phyloP scores from a whole-genome alignment of 202 grass and related monocot genomes.

The Setaria italica region DNA sequence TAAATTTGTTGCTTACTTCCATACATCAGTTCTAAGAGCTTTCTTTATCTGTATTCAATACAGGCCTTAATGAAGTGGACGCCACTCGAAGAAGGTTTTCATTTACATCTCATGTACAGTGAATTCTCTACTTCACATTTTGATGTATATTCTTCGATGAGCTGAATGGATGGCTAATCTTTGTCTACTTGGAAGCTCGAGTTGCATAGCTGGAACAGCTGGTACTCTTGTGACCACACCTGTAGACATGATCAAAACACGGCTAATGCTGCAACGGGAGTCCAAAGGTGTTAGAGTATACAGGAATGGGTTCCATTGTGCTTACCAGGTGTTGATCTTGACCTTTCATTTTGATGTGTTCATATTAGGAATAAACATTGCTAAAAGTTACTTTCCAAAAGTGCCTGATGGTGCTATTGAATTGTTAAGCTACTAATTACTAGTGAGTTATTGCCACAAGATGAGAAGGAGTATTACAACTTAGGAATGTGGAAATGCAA shows the following conservation, averaged over 20 bases:
- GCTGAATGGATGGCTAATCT: slow-evolving; percentile 50
- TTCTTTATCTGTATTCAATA: slow-evolving; percentile 40
- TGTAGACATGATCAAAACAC: slow-evolving; percentile 95
- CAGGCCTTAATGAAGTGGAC: slow-evolving; percentile 90
- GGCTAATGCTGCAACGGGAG: slow-evolving; percentile 86
- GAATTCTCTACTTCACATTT: slow-evolving; percentile 46
- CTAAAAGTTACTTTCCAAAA: slow-evolving; percentile 6
- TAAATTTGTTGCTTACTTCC: slow-evolving; percentile 4
- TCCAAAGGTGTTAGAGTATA: slow-evolving; percentile 64
- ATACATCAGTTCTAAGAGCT: neutral
- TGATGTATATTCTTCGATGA: slow-evolving; percentile 48
- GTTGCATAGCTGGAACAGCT: slow-evolving; percentile 87
- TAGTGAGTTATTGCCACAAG: neutral
- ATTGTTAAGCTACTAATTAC: slow-evolving; percentile 24
- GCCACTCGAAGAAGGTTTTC: slow-evolving; percentile 80
- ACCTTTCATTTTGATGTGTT: slow-evolving; percentile 29
- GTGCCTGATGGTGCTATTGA: neutral
- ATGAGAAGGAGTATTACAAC: slow-evolving; percentile 1
- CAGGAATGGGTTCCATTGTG: slow-evolving; percentile 92
- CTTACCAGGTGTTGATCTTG: slow-evolving; percentile 68
- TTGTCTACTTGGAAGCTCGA: slow-evolving; percentile 71
- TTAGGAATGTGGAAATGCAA: slow-evolving; percentile 34
- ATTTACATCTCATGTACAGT: slow-evolving; percentile 93
- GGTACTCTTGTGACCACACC: slow-evolving; percentile 84
- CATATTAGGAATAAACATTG: slow-evolving; percentile 26